phyloP scores from a whole-genome alignment of 306 rosid genomes.

The Cyamopsis tetragonoloba region DNA sequence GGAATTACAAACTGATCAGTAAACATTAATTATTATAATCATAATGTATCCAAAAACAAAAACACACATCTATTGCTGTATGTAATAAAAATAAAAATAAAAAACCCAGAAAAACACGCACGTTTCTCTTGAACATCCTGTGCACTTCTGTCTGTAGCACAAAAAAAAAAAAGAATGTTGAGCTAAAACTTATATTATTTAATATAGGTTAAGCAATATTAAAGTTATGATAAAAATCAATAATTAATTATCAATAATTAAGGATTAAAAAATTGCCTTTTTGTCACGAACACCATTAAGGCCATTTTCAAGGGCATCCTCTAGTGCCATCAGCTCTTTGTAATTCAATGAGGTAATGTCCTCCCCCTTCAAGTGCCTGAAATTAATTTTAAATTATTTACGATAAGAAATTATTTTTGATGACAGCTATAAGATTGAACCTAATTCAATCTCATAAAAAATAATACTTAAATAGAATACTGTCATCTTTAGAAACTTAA shows the following conservation, averaged over 20 bases:
- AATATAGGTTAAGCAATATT: not conserved
- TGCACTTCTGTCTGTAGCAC: slow-evolving; percentile 50
- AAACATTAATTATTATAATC: too few relatives aligned
- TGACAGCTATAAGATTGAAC: too few relatives aligned
- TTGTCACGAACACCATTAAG: slow-evolving; percentile 50
- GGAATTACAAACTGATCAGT: slow-evolving; percentile 5
- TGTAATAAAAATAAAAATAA: too few relatives aligned
- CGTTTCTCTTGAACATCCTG: slow-evolving; percentile 51
- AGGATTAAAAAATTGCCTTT: slow-evolving; percentile 40
- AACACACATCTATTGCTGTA: too few relatives aligned
- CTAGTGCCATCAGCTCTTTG: slow-evolving; percentile 66
- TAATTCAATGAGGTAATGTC: slow-evolving; percentile 66
- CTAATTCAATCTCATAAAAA: too few relatives aligned
- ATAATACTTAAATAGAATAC: too few relatives aligned
- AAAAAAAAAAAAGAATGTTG: not conserved
- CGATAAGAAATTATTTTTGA: too few relatives aligned
- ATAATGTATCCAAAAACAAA: too few relatives aligned
- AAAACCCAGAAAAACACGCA: slow-evolving; percentile 40
- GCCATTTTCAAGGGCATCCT: slow-evolving; percentile 70
- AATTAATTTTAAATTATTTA: too few relatives aligned
- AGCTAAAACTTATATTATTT: not conserved
- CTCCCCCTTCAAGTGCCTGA: slow-evolving; percentile 88
- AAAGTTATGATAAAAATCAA: not conserved
- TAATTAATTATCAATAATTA: not conserved
- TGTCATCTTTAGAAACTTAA: too few relatives aligned